phyloP scores from a whole-genome alignment of 164 flowering plant species.

The Chloranthus sessilifolius region DNA sequence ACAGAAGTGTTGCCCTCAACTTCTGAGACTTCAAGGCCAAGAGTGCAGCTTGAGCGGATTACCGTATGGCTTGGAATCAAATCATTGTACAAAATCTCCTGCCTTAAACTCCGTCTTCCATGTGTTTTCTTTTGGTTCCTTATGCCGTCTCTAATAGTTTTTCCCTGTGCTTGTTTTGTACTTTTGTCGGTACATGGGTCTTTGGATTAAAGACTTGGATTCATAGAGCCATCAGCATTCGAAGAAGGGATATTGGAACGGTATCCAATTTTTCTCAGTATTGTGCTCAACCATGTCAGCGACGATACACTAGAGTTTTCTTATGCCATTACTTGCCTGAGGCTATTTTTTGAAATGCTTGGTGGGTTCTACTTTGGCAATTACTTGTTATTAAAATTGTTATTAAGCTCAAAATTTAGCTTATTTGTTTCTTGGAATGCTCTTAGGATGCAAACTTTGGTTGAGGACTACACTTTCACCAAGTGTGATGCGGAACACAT shows the following conservation, averaged over 20 bases:
- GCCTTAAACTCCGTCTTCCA: constrained; percentile 9
- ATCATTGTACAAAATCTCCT: constrained; percentile 55
- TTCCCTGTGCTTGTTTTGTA: constrained; percentile 15
- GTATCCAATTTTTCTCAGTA: constrained; percentile 76
- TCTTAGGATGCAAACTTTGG: constrained; percentile 89
- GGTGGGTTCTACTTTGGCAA: constrained; percentile 39
- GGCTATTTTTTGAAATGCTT: constrained; percentile 80
- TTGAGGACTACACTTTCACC: constrained; percentile 82
- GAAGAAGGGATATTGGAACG: constrained; percentile 94
- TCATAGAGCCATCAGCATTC: constrained; percentile 79
- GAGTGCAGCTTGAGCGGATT: constrained; percentile 66
- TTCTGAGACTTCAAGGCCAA: constrained; percentile 57
- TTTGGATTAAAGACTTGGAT: constrained; percentile 63
- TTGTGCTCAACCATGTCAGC: constrained; percentile 86
- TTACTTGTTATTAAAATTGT: constrained; percentile 4
- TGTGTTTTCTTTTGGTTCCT: background rate
- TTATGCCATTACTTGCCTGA: constrained; percentile 80
- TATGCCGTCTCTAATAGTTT: background rate
- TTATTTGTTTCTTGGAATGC: constrained; percentile 9
- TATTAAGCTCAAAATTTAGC: background rate
- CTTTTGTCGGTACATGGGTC: constrained; percentile 5
- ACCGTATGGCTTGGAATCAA: constrained; percentile 91
- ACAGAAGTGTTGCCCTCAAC: constrained; percentile 51
- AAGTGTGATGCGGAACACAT: constrained; percentile 86
- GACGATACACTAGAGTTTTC: constrained; percentile 82